Evolutionary conservation across 306 rosid genomes (phyloP), one percentile per base, ranked within the genome.

Genomic region (Prunus dulcis): DNA sequence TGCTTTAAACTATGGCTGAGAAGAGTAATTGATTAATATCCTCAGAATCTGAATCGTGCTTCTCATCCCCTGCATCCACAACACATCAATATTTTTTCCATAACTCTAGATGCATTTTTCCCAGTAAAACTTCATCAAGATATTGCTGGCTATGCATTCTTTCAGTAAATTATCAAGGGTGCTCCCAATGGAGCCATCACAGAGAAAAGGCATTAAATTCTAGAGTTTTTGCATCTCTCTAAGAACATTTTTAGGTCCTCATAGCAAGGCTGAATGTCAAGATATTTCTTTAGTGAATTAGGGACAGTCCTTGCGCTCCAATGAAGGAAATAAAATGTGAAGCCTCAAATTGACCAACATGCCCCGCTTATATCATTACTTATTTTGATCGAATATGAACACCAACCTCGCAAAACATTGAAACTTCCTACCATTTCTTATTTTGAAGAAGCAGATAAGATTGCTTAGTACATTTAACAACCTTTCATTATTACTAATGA

Each of bases 1-100:
- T 88, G 75, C 87, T 84, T 74, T 90, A 66, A 70, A 90, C 87
- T 67, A 94, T 85, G 34, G 96, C 89, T 12, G 96, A 94, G 83
- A 94, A 94, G 46, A 94, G 95, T 75, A 92, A 82, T 47, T 89
- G 85, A 85, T 94, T 90, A 62, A 94, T 80, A 61, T 90, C 95
- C 51, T 82, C 80, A 4, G 85, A 74, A 20, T 89, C 93, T 3
- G 89, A 69, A 45, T 76, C 96, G 9, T 64, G 80, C 0, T 20
- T 57, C 76, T 84, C 95, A 76, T 85, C 91, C 65, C 90, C 98
- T 94, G 91, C 86, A 84, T 83, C 38, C 55, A 18, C 18, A 38
- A 72, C 18, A 46, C 68, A 28, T 79, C 73, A 83, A 32, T n/a
- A 55, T 25, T 3, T 12, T 5, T 25, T 34, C 27, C 3, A 64